Evolutionary conservation across 768 basidiomycete species (phyloP).

Genomic region (Brasilioporus rufonigricans): DNA sequence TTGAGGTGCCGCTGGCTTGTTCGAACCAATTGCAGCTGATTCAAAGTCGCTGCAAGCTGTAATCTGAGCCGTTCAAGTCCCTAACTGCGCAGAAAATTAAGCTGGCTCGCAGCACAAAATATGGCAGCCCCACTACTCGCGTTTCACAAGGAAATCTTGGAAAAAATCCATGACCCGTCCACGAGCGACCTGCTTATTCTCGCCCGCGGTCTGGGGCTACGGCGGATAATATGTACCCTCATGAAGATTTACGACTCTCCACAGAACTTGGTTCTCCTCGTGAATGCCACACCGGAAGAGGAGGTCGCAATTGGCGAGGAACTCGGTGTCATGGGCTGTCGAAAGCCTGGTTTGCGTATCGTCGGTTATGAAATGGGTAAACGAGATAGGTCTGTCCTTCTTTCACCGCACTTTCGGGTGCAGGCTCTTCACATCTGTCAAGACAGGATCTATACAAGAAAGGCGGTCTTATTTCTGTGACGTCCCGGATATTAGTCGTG

Average conservation of each 20-base stretch:
- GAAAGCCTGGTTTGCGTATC: slow-evolving; percentile 79
- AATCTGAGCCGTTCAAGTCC: slow-evolving; percentile 3
- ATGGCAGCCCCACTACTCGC: slow-evolving; percentile 44
- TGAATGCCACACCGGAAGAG: slow-evolving; percentile 83
- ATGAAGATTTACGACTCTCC: slow-evolving; percentile 92
- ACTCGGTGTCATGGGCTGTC: slow-evolving; percentile 87
- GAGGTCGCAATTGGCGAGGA: slow-evolving; percentile 91
- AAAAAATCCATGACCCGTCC: slow-evolving; percentile 69
- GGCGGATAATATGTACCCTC: slow-evolving; percentile 79
- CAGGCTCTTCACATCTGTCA: slow-evolving; percentile 10
- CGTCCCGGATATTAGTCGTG: slow-evolving; percentile 90
- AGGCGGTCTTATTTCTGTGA: slow-evolving; percentile 89
- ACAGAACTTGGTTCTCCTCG: slow-evolving; percentile 77
- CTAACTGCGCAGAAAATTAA: neutral
- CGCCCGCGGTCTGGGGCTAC: slow-evolving; percentile 87
- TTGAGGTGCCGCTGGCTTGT: no score
- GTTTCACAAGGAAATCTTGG: slow-evolving; percentile 66
- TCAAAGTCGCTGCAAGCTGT: neutral
- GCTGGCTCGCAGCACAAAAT: neutral
- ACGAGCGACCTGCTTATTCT: slow-evolving; percentile 74
- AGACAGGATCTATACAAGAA: slow-evolving; percentile 84
- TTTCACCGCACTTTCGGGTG: neutral
- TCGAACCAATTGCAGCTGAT: no score
- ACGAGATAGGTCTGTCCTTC: slow-evolving; percentile 65
- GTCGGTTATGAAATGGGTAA: slow-evolving; percentile 79